Conservation (phyloP, 23 red algal species). For the Gracilaria vermiculophylla region DNA sequence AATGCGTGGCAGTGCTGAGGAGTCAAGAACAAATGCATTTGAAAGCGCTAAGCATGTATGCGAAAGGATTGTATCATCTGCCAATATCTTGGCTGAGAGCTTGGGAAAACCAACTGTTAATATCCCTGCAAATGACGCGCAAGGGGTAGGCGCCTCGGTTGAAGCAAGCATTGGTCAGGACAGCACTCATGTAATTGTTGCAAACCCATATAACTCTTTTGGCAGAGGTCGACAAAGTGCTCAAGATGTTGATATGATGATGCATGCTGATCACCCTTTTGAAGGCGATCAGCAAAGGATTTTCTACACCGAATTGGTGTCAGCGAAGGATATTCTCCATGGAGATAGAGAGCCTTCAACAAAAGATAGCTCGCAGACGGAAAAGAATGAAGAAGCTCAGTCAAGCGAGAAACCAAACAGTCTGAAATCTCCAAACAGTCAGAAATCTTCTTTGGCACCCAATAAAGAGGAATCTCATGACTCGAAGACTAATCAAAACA, state of each 20-base stretch:
- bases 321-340: neutral
- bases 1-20: constrained; percentile 41
- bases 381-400: neutral
- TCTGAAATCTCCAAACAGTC: neutral
- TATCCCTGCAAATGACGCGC: neutral
- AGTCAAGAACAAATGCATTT: constrained; percentile 18
- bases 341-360: neutral
- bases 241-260: constrained; percentile 33
- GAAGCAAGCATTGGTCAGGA: constrained; percentile 6
- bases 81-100: constrained; percentile 28
- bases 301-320: constrained; percentile 46
- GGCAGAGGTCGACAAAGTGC: neutral
- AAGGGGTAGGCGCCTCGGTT: neutral
- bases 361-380: neutral
- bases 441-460: neutral
- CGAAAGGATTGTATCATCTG: constrained; percentile 35
- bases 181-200: constrained; percentile 12
- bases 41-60: constrained; percentile 39
- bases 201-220: constrained; percentile 42
- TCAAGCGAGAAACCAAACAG: neutral
- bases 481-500: neutral
- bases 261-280: constrained; percentile 52
- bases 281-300: constrained; percentile 46
- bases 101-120: constrained; percentile 23
- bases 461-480: neutral